Evolutionary conservation across 768 basidiomycete genomes (phyloP).

Genomic region (Lyophyllum shimeji): DNA sequence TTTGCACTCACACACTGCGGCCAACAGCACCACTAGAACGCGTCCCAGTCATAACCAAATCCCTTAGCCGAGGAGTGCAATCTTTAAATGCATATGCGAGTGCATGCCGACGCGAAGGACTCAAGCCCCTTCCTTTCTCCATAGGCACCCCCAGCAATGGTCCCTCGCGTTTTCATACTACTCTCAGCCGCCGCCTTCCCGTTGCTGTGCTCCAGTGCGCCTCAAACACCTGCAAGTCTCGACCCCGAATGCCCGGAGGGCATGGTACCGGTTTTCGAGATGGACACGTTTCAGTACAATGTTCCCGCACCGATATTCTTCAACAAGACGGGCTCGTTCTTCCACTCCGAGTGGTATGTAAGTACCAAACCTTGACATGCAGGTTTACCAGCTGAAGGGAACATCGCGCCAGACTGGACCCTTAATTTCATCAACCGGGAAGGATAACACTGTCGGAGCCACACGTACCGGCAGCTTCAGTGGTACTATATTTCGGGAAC

Average conservation of each 20-base stretch:
- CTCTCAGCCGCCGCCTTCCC: too few relatives aligned
- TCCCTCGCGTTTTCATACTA: too few relatives aligned
- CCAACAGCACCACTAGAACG: too few relatives aligned
- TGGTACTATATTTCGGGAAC: background rate
- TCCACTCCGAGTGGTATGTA: conserved; percentile 16
- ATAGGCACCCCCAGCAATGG: too few relatives aligned
- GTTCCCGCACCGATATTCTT: background rate
- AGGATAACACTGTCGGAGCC: conserved; percentile 5
- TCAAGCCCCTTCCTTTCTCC: too few relatives aligned
- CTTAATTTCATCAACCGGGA: background rate
- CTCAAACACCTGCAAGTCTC: background rate
- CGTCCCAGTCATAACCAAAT: too few relatives aligned
- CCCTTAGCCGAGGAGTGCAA: too few relatives aligned
- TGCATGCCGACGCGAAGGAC: too few relatives aligned
- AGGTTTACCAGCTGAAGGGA: background rate
- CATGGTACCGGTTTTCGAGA: background rate
- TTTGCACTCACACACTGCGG: too few relatives aligned
- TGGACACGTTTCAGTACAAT: background rate
- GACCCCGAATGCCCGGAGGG: background rate
- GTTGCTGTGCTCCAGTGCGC: too few relatives aligned
- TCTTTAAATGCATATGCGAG: too few relatives aligned
- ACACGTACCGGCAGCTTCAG: conserved; percentile 2
- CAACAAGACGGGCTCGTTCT: background rate
- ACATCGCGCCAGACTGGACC: background rate
- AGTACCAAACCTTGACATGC: background rate